These are phyloP conservation scores for Pouteria glomerata DNA, from an alignment of 148 eudicot genomes.

Conservation along the genomic window DNA sequence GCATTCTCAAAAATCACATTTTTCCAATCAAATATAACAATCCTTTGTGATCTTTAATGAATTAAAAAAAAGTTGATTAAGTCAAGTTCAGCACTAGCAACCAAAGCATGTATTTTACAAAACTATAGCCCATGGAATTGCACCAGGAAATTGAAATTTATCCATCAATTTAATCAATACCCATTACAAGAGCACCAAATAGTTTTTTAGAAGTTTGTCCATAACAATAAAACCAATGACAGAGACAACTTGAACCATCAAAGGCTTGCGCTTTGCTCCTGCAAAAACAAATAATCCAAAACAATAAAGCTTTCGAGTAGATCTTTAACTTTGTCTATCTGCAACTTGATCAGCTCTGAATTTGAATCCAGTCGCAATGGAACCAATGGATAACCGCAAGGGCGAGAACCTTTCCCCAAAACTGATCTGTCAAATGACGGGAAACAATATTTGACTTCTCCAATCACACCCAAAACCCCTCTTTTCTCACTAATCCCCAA, in stretches of 20 bases:
- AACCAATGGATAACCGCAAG: constrained; percentile 61
- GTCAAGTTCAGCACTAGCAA: too few species aligned
- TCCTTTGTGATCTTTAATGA: too few species aligned
- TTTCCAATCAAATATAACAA: too few species aligned
- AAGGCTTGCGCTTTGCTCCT: constrained; percentile 30
- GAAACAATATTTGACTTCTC: constrained; percentile 47
- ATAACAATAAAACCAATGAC: too few species aligned
- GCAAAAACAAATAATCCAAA: constrained; percentile 59
- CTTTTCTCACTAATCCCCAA: constrained; percentile 43
- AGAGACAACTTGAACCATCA: constrained; percentile 14
- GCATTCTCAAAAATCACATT: too few species aligned
- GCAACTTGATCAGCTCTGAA: constrained; percentile 28
- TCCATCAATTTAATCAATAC: too few species aligned
- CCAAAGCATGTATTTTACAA: too few species aligned
- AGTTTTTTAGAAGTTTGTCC: too few species aligned
- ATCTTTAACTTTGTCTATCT: constrained; percentile 71
- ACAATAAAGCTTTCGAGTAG: constrained; percentile 53
- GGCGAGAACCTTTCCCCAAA: constrained; percentile 80
- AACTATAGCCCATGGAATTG: too few species aligned
- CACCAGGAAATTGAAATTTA: too few species aligned
- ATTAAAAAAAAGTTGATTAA: too few species aligned
- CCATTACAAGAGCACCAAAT: too few species aligned
- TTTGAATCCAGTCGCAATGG: constrained; percentile 55
- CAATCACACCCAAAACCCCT: constrained; percentile 48
- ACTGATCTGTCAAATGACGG: constrained; percentile 37